Evolutionary conservation across 805 yeast genomes (phyloP).

Genomic region (Ascoidea tarda): DNA sequence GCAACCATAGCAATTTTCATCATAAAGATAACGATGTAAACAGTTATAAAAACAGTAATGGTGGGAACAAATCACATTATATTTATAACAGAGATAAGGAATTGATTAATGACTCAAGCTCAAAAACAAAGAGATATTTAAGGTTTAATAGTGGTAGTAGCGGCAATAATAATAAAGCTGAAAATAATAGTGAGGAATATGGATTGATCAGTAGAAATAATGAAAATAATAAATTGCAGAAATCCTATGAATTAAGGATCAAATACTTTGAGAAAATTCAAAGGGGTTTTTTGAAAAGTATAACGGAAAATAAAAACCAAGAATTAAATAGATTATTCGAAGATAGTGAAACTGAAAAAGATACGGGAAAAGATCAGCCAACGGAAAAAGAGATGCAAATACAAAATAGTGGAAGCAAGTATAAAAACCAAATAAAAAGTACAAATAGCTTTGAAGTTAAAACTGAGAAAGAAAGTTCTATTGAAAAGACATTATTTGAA

Average conservation of each 20-base stretch:
- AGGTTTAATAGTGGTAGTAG: background rate
- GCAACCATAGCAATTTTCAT: no score
- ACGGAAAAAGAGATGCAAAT: no score
- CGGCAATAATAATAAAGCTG: background rate
- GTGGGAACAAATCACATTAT: no score
- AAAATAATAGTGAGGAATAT: background rate
- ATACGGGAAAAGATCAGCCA: no score
- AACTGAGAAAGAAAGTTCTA: constrained; percentile 3
- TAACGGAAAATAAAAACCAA: background rate
- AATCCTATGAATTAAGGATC: background rate
- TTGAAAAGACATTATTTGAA: constrained; percentile 22
- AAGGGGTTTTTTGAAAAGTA: background rate
- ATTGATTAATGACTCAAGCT: background rate
- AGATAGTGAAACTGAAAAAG: background rate
- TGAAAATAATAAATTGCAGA: constrained; percentile 3
- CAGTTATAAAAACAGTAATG: background rate
- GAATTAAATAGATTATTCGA: background rate
- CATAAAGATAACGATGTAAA: no score
- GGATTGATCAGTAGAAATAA: constrained; percentile 9
- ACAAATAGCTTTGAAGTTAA: background rate
- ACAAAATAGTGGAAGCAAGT: no score
- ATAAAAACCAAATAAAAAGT: background rate
- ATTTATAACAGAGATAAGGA: background rate
- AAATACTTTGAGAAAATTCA: background rate
- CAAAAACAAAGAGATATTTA: background rate